A percentile compares a stretch with the other conserved stretches of the same genome.
phyloP scores from a whole-genome alignment of 1,139 yeast species.

The Geotrichum klebahnii region DNA sequence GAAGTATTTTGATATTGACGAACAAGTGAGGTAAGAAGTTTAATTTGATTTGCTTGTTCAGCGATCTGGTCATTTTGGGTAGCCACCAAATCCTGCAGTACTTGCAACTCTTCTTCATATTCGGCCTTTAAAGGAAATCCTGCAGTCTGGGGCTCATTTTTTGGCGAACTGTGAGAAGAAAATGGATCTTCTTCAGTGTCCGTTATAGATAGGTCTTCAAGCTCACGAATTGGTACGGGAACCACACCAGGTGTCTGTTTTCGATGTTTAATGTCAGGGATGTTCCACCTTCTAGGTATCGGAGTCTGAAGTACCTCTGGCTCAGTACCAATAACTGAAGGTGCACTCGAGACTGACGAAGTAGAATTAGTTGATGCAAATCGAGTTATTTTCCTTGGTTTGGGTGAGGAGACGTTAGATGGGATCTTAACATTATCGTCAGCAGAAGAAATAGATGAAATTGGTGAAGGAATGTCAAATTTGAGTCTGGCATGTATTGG shows the following conservation, averaged over 20 bases:
- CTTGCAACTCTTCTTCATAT: slow-evolving; percentile 3
- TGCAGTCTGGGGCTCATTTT: neutral
- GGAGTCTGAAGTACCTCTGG: neutral
- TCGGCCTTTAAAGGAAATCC: neutral
- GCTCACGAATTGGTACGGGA: neutral
- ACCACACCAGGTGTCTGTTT: slow-evolving; percentile 2
- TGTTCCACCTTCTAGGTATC: neutral
- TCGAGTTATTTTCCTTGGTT: slow-evolving; percentile 1
- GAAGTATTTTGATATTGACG: neutral
- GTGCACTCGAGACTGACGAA: neutral
- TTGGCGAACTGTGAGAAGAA: slow-evolving; percentile 1
- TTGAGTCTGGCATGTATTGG: neutral
- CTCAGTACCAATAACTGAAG: too few relatives aligned
- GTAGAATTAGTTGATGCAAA: neutral
- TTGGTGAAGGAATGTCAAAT: slow-evolving; percentile 1
- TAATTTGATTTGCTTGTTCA: neutral
- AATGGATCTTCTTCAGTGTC: slow-evolving; percentile 11
- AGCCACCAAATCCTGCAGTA: neutral
- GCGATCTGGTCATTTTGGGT: neutral
- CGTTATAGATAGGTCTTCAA: slow-evolving; percentile 9
- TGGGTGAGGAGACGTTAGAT: neutral
- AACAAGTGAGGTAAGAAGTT: neutral
- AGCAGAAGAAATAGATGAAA: neutral
- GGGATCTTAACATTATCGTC: neutral
- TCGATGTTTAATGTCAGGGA: slow-evolving; percentile 2